These are phyloP conservation scores for Xylaria digitata DNA, from an alignment of 2,329 filamentous ascomycete species.

Conservation along the genomic window DNA sequence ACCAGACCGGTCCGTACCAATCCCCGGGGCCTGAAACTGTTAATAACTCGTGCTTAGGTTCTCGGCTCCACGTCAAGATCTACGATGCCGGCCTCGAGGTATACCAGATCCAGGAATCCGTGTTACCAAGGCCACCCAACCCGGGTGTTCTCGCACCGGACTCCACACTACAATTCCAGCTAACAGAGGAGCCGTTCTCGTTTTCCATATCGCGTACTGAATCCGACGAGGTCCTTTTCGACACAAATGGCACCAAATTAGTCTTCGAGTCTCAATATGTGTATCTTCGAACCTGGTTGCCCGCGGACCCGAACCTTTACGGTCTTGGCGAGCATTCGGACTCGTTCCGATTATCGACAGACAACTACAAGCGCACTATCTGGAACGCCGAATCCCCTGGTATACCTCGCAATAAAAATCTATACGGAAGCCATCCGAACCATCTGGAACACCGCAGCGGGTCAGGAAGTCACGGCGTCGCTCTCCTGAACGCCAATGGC, in stretches of 20 bases:
- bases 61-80: constrained; percentile 42
- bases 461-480: constrained; percentile 65
- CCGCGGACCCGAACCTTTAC: constrained; percentile 68
- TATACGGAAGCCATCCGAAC: constrained; percentile 73
- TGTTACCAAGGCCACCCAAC: constrained; percentile 40
- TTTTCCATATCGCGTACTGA: constrained; percentile 66
- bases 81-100: constrained; percentile 43
- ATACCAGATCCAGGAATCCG: constrained; percentile 44
- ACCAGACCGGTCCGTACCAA: constrained; percentile 41
- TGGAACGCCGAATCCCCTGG: constrained; percentile 70
- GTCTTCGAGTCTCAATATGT: constrained; percentile 58
- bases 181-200: constrained; percentile 68
- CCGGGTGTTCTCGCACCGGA: constrained; percentile 38
- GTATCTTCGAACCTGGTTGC: constrained; percentile 67
- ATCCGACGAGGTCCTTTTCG: constrained; percentile 67
- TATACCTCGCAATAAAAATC: constrained; percentile 57
- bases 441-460: constrained; percentile 70
- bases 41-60: constrained; percentile 31
- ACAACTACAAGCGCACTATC: constrained; percentile 69
- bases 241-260: constrained; percentile 55
- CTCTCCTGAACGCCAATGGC: constrained; percentile 70
- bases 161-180: constrained; percentile 58
- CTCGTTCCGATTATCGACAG: constrained; percentile 65
- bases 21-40: neutral
- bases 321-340: constrained; percentile 73